phyloP scores from a whole-genome alignment of 352 stramenopile species.

The Phytopythium boreale region DNA sequence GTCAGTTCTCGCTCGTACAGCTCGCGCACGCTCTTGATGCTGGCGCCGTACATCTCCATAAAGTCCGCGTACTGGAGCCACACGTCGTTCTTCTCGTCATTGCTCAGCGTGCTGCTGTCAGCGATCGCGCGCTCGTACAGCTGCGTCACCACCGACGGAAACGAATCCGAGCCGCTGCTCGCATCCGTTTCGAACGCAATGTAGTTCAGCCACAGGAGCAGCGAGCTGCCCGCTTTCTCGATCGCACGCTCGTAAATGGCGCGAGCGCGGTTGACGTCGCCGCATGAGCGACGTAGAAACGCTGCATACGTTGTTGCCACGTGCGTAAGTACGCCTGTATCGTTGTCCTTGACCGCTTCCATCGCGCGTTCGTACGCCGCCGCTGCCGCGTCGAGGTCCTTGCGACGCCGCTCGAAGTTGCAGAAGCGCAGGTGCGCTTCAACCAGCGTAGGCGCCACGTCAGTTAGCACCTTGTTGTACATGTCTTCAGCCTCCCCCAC shows the following conservation, averaged over 20 bases:
- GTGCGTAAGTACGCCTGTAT: constrained; percentile 46
- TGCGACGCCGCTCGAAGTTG: constrained; percentile 69
- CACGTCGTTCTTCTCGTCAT: constrained; percentile 77
- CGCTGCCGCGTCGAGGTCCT: constrained; percentile 46
- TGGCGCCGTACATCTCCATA: constrained; percentile 50
- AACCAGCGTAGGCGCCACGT: constrained; percentile 55
- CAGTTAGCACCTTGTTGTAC: constrained; percentile 54
- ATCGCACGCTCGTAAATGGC: constrained; percentile 41
- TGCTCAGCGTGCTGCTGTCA: constrained; percentile 46
- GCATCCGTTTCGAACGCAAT: constrained; percentile 66
- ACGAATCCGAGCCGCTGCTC: constrained; percentile 10
- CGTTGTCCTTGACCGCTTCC: constrained; percentile 24
- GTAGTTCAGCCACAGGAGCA: constrained; percentile 65
- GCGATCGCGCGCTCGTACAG: constrained; percentile 50
- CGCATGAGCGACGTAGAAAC: constrained; percentile 49
- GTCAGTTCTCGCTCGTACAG: constrained; percentile 46
- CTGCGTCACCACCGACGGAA: constrained; percentile 36
- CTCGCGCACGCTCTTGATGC: constrained; percentile 43
- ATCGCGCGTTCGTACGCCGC: constrained; percentile 53
- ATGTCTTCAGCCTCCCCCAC: constrained; percentile 39
- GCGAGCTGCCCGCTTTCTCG: constrained; percentile 35
- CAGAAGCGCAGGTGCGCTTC: constrained; percentile 64
- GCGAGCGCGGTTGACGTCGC: constrained; percentile 36
- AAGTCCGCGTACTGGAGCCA: constrained; percentile 83
- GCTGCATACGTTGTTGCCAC: constrained; percentile 55